Evolutionary conservation across 768 basidiomycete genomes (phyloP).

Genomic region (Rickenella mellea): DNA sequence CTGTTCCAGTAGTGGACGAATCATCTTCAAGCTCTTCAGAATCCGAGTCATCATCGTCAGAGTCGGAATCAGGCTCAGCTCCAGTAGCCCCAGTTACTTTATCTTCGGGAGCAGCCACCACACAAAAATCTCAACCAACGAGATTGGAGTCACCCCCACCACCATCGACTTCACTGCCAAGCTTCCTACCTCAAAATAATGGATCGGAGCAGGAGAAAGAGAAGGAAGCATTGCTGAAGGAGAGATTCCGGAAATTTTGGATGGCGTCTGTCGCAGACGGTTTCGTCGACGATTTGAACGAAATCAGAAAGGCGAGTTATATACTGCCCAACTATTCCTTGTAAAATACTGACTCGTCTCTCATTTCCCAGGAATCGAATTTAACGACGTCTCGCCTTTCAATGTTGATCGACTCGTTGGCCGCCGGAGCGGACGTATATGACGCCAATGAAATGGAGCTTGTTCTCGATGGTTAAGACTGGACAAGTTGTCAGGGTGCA

Average conservation of each 20-base stretch:
- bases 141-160: no score
- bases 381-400: constrained; percentile 59
- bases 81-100: no score
- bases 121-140: no score
- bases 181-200: no score
- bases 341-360: background rate
- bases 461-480: constrained; percentile 41
- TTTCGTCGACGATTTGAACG: constrained; percentile 77
- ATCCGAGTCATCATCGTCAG: no score
- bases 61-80: no score
- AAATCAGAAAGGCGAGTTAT: constrained; percentile 61
- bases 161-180: no score
- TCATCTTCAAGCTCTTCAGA: no score
- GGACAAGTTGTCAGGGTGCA: no score
- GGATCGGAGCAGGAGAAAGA: constrained; percentile 24
- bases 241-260: constrained; percentile 77
- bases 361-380: constrained; percentile 44
- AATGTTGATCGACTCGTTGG: constrained; percentile 74
- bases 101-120: no score
- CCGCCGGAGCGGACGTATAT: constrained; percentile 70
- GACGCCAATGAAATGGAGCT: constrained; percentile 69
- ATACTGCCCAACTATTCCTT: background rate
- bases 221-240: constrained; percentile 47
- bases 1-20: no score
- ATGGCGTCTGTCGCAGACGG: constrained; percentile 76